Evolutionary conservation across 768 basidiomycete species (phyloP), one percentile per base, ranked within the genome.

Genomic region (Suillus discolor): DNA sequence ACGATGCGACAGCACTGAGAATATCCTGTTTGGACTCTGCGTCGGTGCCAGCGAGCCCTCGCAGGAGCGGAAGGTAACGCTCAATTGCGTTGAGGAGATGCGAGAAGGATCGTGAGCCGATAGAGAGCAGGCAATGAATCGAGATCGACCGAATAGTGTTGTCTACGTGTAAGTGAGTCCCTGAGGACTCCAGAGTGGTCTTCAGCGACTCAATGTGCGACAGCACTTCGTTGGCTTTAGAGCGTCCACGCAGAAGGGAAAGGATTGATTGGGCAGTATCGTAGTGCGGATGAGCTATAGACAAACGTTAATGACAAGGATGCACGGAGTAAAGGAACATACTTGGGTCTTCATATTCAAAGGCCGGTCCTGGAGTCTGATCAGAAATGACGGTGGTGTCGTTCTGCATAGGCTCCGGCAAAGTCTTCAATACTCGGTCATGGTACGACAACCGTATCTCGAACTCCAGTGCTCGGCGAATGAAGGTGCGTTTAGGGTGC

Each of bases 81-180:
- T 99, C 97, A 69, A 98, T 94, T 4, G 96, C 96, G 73, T 99
- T 99, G 69, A 99, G 87, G 71, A 98, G 90, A 78, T 99, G 97
- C 0, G 96, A 98, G 82, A 99, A 98, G 4, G 96, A 97, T 18
- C 97, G 89, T 2, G 93, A 89, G 61, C 97, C 97, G 66, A 98
- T 92, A 74, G 93, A 89, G 7, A 99, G 84, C 6, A 99, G 84
- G 15, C 93, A 94, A 71, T 98, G 95, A 57, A 94, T 83, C 20
- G 92, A 84, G 69, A 99, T 91, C 36, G 91, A 89, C 28, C 93
- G 89, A 47, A 90, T 81, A 61, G 89, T 77, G 20, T 81, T 72
- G 70, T 93, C 89, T 16, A 94, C 83, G 64, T 90, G 89, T n/a
- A 82, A 5, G 67, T 80, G 71, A 9, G 77, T 79, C 41, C 82